phyloP scores from a whole-genome alignment of 1,139 yeast genomes.

The Pichia sp. region DNA sequence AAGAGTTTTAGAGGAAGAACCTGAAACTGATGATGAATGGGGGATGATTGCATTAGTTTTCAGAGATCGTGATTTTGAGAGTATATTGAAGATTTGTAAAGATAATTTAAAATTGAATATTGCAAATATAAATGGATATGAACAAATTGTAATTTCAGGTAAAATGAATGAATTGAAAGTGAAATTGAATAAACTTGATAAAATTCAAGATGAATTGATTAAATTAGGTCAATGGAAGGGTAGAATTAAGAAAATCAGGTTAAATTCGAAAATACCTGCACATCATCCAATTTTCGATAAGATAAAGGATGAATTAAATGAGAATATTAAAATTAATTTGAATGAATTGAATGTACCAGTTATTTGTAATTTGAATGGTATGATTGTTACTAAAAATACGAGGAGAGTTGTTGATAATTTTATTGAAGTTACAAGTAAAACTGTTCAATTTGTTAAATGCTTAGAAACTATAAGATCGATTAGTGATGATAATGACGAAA shows the following conservation, averaged over 20 bases:
- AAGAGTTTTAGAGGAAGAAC: constrained; percentile 3
- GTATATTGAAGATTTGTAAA: constrained; percentile 14
- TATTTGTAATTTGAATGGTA: constrained; percentile 25
- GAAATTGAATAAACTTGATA: constrained; percentile 11
- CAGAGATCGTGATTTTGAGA: constrained; percentile 21
- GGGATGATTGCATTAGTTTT: constrained; percentile 28
- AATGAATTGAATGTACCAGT: constrained; percentile 20
- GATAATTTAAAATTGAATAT: constrained; percentile 19
- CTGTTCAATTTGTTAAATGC: constrained; percentile 28
- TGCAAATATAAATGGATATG: constrained; percentile 30
- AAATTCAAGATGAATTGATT: constrained; percentile 14
- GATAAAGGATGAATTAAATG: constrained; percentile 20
- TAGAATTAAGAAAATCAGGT: constrained; percentile 21
- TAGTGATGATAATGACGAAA: constrained; percentile 4
- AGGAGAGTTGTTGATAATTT: constrained; percentile 23
- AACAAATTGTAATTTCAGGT: constrained; percentile 31
- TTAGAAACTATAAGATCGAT: constrained; percentile 17
- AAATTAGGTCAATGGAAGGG: constrained; percentile 20
- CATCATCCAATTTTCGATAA: constrained; percentile 26
- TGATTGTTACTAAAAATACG: constrained; percentile 13
- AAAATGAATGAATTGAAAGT: constrained; percentile 11
- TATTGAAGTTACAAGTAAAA: constrained; percentile 24
- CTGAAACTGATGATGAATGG: constrained; percentile 16
- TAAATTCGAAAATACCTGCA: constrained; percentile 27
- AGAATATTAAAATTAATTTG: constrained; percentile 9